Percentiles rank a stretch among this genome's conserved stretches.
These are phyloP conservation scores for Colletotrichum costaricense DNA, from an alignment of 2,329 filamentous ascomycete genomes.

Conservation along the genomic window DNA sequence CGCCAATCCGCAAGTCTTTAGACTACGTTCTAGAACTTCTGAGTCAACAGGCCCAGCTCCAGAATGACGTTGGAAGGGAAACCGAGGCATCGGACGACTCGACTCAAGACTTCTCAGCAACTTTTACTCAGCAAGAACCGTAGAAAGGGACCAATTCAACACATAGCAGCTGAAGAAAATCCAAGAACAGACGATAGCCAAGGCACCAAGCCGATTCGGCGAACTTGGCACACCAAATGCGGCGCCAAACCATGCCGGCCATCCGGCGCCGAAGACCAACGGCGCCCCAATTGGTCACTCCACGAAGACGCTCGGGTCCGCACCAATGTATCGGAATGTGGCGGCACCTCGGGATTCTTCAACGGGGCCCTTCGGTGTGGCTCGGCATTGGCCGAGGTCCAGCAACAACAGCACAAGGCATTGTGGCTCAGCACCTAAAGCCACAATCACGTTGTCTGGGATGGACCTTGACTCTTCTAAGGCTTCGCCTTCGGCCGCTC, in stretches of 20 bases:
- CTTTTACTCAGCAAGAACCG: background rate
- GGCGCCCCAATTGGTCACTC: constrained; percentile 8
- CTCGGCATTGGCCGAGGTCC: constrained; percentile 2
- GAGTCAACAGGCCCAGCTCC: background rate
- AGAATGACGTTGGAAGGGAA: background rate
- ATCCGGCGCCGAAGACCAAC: background rate
- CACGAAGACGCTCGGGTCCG: background rate
- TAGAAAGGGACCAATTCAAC: background rate
- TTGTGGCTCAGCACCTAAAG: constrained; percentile 16
- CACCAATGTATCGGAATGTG: background rate
- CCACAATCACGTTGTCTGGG: constrained; percentile 4
- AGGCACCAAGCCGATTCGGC: constrained; percentile 5
- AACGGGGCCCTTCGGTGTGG: background rate
- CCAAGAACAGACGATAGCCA: constrained; percentile 26
- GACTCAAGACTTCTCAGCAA: background rate
- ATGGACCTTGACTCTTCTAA: background rate
- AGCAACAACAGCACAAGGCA: background rate
- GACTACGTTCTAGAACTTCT: background rate
- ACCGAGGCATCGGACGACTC: background rate
- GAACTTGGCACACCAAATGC: background rate
- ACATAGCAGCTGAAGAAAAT: background rate
- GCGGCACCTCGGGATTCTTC: background rate
- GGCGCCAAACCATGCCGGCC: constrained; percentile 9
- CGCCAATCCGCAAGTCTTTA: background rate
- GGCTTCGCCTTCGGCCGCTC: background rate